These are phyloP conservation scores for Berberis thunbergii DNA, from an alignment of 164 flowering plant species.

Conservation along the genomic window DNA sequence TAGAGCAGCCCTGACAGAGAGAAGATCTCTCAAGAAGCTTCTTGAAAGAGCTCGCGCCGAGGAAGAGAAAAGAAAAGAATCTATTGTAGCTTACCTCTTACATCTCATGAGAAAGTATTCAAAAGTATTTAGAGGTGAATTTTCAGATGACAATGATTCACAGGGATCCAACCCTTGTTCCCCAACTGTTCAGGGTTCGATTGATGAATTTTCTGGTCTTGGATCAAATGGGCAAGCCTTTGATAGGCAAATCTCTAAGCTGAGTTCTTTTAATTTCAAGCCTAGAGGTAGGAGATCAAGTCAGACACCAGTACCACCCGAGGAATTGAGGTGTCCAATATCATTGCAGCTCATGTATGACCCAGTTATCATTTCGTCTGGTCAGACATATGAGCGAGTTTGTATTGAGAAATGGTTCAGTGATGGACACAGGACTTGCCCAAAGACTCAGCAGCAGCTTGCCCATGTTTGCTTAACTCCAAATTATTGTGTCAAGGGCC, in stretches of 20 bases:
- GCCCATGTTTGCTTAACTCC: constrained; percentile 82
- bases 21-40: constrained; percentile 88
- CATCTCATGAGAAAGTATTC: constrained; percentile 96
- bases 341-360: constrained; percentile 97
- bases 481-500: constrained; percentile 96
- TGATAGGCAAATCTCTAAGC: constrained; percentile 74
- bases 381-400: constrained; percentile 89
- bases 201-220: constrained; percentile 41
- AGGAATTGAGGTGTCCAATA: constrained; percentile 94
- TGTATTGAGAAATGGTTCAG: constrained; percentile 98
- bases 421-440: constrained; percentile 93
- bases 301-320: constrained; percentile 74
- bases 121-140: constrained; percentile 78
- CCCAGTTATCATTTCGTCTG: constrained; percentile 92
- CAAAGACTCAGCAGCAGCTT: constrained; percentile 89
- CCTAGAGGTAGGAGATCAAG: constrained; percentile 44
- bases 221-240: constrained; percentile 42
- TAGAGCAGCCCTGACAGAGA: constrained; percentile 83
- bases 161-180: constrained; percentile 97
- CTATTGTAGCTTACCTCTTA: constrained; percentile 85
- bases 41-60: constrained; percentile 74
- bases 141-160: constrained; percentile 93
- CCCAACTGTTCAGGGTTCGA: constrained; percentile 62
- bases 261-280: constrained; percentile 72
- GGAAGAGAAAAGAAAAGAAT: constrained; percentile 95